Base-by-base conservation (phyloP, 768 basidiomycete genomes). In the Psilocybe cyanescens region DNA sequence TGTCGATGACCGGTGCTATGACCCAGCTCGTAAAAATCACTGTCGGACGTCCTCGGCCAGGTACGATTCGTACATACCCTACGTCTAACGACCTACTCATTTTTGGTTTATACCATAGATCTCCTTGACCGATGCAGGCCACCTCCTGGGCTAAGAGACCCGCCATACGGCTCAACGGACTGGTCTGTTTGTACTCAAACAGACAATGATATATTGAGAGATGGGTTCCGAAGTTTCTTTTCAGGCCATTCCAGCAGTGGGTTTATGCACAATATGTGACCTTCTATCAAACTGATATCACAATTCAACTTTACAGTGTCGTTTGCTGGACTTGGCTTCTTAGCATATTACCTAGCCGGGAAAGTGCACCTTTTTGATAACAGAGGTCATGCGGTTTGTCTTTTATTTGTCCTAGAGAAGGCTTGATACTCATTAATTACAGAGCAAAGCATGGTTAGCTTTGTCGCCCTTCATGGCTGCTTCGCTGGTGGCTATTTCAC, bases 141-240 rank as follows among this genome's bases (percentile, higher is more conserved):
- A 4, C 74, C 70, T 30, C 51, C 80, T 0, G 92, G 88, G 3
- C 80, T 90, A 3, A 76, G 74, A 1, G 90, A 97, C 68, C 84
- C 88, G 4, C 70, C 80, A 1, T 97, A 85, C 65, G 91, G 92
- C 0, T 78, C 99, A 7, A 86, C 88, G 0, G 86, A 81, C n/a
- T 84, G 82, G 55, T 81, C 83, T 4, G 87, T 97, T 56, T 99
- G 97, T 74, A 93, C 92, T 1, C 89, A 90, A 67, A 79, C 84
- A 4, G 76, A 91, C 64, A 67, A 72, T 16, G 64, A 70, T 7
- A 81, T 88, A 29, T 73, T 95, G 65, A 76, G 80, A 30, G 94
- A 97, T 75, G 96, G 95, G 1, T 98, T 94, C 79, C 85, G 92
- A 67, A 95, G 94, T 70, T 97, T 98, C 74, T 91, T 90, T 12